Percentiles rank a stretch among this genome's conserved stretches.
These are phyloP conservation scores for Glycine soja DNA, from an alignment of 306 rosid genomes.

Conservation along the genomic window DNA sequence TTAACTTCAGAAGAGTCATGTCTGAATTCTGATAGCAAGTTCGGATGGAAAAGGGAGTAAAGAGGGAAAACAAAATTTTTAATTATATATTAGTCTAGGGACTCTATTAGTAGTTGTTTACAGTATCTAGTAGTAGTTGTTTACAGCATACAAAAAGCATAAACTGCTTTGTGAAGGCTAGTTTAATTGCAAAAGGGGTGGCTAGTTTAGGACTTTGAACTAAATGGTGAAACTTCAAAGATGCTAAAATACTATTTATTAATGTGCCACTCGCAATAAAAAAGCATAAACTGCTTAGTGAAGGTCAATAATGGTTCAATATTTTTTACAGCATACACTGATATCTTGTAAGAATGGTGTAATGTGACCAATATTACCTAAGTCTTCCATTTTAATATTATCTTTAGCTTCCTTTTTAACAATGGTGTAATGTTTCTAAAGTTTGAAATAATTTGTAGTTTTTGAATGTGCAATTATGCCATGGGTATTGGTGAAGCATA, in stretches of 20 bases:
- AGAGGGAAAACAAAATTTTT: slow-evolving; percentile 37
- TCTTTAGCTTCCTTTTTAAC: slow-evolving; percentile 40
- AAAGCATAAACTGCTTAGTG: slow-evolving; percentile 34
- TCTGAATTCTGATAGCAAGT: background rate
- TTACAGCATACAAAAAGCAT: too few relatives aligned
- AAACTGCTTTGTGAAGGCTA: too few relatives aligned
- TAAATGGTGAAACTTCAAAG: slow-evolving; percentile 13
- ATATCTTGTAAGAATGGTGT: slow-evolving; percentile 11
- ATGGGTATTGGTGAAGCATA: too few relatives aligned
- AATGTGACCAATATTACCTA: slow-evolving; percentile 19
- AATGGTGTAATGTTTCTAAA: too few relatives aligned
- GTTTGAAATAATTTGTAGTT: too few relatives aligned
- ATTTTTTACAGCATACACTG: slow-evolving; percentile 9
- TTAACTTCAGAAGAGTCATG: slow-evolving; percentile 11
- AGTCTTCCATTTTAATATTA: background rate
- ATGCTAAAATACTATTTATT: slow-evolving; percentile 20
- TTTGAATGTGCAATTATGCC: too few relatives aligned
- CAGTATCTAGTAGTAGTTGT: too few relatives aligned
- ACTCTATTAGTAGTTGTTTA: too few relatives aligned
- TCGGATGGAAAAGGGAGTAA: slow-evolving; percentile 26
- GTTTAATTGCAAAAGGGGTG: slow-evolving; percentile 25
- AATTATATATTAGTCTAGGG: too few relatives aligned
- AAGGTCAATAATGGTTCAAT: slow-evolving; percentile 2
- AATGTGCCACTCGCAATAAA: background rate
- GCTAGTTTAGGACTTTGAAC: background rate